Evolutionary conservation across 202 grass and related monocot genomes (phyloP), one percentile per base, ranked within the genome.

Genomic region (Dendrocalamus latiflorus): DNA sequence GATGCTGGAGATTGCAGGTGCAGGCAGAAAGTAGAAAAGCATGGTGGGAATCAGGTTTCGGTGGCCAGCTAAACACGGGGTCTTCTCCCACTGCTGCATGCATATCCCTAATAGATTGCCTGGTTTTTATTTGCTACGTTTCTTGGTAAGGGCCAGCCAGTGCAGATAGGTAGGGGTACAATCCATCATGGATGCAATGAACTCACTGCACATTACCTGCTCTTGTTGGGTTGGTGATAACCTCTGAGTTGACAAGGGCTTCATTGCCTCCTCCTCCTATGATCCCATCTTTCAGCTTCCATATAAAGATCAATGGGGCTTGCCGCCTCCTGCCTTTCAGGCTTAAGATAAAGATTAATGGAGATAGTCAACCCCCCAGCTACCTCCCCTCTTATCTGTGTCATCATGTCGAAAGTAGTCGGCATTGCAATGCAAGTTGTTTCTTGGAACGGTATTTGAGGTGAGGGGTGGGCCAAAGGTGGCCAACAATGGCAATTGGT

Each of bases 291-390:
- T 74, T 54, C 28, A 65, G 57, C 67, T 73, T 79, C 18, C 11
- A 72, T 55, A 89, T 76, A 80, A 89, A 66, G 67, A 49, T 60
- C 14, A 38, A 79, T 84, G 47, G 24, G 25, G 24, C 42, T 84
- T 30, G 54, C 44, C 33, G 42, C 79, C 79, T 87, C 65, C 45
- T 67, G n/a, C 24, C 54, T 70, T 58, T 74, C 74, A 83, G 41
- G 53, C 9, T 79, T 61, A n/a, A 38, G 69, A 86, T 77, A 90
- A 83, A 58, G 83, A 73, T 78, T 51, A 83, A 48, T 79, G 36
- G 68, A 71, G 45, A 26, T 75, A 48, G 84, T 83, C 79, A 90
- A 79, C 83, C 50, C 28, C 57, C 8, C 15, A 48, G 72, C 62
- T 83, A 79, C 79, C 39, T 81, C 49, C 67, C 68, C 25, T 79